phyloP scores from a whole-genome alignment of 148 eudicot genomes.

The Hydrangea macrophylla region DNA sequence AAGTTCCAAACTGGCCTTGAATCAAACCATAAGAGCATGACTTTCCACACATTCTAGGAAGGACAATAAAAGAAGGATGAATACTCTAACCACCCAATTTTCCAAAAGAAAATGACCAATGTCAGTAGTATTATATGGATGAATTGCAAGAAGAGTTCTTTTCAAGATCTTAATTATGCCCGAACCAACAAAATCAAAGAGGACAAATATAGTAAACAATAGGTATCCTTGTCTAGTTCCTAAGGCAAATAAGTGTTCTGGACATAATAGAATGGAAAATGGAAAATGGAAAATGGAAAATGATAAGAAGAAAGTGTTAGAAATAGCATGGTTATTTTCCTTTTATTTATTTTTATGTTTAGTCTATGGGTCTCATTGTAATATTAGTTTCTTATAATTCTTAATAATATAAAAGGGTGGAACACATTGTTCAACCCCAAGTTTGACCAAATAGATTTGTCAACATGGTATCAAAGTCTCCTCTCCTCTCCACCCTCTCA shows the following conservation, averaged over 20 bases:
- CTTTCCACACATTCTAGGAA: background rate
- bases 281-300: too few relatives aligned
- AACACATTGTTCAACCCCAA: too few relatives aligned
- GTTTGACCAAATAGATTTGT: too few relatives aligned
- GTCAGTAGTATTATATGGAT: background rate
- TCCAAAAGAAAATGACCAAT: background rate
- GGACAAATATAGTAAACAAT: background rate
- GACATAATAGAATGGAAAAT: slow-evolving; percentile 5
- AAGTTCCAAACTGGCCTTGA: background rate
- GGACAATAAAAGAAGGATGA: background rate
- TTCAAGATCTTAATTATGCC: background rate
- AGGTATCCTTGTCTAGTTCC: background rate
- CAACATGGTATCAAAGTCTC: too few relatives aligned
- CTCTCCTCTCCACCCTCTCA: too few relatives aligned
- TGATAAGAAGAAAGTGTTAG: background rate
- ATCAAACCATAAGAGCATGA: background rate
- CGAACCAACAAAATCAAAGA: background rate
- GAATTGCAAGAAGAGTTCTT: background rate
- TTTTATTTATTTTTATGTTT: too few relatives aligned
- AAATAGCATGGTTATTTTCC: too few relatives aligned
- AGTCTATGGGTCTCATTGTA: too few relatives aligned
- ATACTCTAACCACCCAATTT: too few relatives aligned
- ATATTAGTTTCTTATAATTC: too few relatives aligned
- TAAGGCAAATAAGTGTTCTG: background rate
- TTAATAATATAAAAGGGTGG: too few relatives aligned